Percentiles rank a stretch among this genome's conserved stretches.
Conservation (phyloP, 495 filamentous ascomycete species). For the Penicillium salamii region DNA sequence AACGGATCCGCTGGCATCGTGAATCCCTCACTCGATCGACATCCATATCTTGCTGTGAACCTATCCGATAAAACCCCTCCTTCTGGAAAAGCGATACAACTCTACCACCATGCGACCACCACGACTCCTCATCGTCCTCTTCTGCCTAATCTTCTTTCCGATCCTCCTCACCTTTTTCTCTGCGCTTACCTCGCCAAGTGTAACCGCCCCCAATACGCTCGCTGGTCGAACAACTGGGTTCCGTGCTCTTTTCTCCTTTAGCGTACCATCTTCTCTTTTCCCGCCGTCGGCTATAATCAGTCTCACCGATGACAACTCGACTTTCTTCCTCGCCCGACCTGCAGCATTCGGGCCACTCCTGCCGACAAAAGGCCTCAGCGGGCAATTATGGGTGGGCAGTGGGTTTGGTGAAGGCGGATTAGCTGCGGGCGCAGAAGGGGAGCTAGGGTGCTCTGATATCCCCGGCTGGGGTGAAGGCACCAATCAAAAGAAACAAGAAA, state of each 20-base stretch:
- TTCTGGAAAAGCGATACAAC: not conserved
- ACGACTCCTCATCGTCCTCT: slow-evolving; percentile 49
- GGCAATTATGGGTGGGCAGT: slow-evolving; percentile 85
- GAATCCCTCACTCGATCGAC: slow-evolving; percentile 11
- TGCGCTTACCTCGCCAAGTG: slow-evolving; percentile 40
- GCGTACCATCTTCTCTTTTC: slow-evolving; percentile 74
- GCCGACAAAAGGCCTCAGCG: slow-evolving; percentile 71
- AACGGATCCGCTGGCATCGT: slow-evolving; percentile 17
- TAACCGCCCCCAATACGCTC: slow-evolving; percentile 39
- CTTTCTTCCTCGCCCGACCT: slow-evolving; percentile 88
- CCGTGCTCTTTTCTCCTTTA: slow-evolving; percentile 60
- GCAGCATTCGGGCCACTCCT: slow-evolving; percentile 88
- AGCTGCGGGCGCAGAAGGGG: slow-evolving; percentile 61
- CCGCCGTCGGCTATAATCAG: slow-evolving; percentile 93
- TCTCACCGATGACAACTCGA: slow-evolving; percentile 95
- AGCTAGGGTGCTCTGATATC: slow-evolving; percentile 98
- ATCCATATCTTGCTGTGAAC: not conserved
- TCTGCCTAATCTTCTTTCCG: slow-evolving; percentile 54
- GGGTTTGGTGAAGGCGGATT: slow-evolving; percentile 76
- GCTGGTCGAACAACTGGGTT: slow-evolving; percentile 44
- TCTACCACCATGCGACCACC: slow-evolving; percentile 51
- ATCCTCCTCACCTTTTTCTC: slow-evolving; percentile 52
- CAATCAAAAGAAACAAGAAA: slow-evolving; percentile 30
- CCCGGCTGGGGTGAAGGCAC: slow-evolving; percentile 75
- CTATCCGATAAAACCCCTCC: not conserved